Evolutionary conservation across 768 basidiomycete genomes (phyloP).

Genomic region (Auriscalpium vulgare): DNA sequence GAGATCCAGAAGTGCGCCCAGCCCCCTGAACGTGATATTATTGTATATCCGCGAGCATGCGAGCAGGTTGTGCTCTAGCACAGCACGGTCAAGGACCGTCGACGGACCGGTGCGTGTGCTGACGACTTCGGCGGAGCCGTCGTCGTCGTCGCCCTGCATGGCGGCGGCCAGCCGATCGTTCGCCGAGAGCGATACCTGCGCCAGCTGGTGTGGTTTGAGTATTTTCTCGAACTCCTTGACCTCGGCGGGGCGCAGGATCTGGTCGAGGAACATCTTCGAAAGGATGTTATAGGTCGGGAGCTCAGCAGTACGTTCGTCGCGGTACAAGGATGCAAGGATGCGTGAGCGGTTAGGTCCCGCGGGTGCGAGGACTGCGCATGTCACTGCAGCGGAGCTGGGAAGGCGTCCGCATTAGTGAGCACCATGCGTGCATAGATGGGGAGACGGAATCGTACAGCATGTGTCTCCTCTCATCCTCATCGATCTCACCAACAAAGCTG

Average conservation of each 20-base stretch:
- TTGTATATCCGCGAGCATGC: conserved; percentile 97
- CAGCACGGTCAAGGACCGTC: conserved; percentile 93
- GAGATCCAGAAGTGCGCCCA: conserved; percentile 83
- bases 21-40: conserved; percentile 92
- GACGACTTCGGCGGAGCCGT: conserved; percentile 36
- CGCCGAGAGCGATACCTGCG: conserved; percentile 78
- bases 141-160: conserved; percentile 44
- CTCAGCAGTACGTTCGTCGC: conserved; percentile 83
- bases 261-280: conserved; percentile 97
- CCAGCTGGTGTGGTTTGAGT: conserved; percentile 88
- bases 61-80: conserved; percentile 97
- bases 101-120: conserved; percentile 87
- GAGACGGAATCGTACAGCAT: conserved; percentile 60
- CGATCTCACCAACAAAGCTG: conserved; percentile 84
- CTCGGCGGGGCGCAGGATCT: conserved; percentile 86
- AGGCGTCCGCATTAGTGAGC: conserved; percentile 4
- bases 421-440: neutral
- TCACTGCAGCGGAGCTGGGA: conserved; percentile 78
- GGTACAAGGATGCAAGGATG: conserved; percentile 83
- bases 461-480: conserved; percentile 85
- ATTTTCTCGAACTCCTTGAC: conserved; percentile 83
- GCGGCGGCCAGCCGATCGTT: conserved; percentile 73
- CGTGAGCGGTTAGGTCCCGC: conserved; percentile 95
- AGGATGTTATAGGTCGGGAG: conserved; percentile 85
- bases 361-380: conserved; percentile 93